These are phyloP conservation scores for Papiliotrema laurentii DNA, from an alignment of 1,284 basidiomycete species.

Conservation along the genomic window DNA sequence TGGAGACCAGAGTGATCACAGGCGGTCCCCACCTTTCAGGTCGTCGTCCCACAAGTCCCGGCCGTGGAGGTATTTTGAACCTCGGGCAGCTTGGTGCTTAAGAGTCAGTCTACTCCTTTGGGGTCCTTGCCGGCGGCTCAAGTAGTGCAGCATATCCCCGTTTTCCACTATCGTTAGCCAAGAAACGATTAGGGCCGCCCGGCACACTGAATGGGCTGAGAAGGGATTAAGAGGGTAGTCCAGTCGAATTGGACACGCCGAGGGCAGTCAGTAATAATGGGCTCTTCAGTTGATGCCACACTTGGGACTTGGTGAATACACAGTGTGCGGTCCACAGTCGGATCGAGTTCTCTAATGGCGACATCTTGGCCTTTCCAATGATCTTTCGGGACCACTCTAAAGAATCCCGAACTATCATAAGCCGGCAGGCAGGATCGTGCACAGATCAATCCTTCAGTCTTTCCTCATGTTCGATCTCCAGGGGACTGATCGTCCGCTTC, in stretches of 20 bases:
- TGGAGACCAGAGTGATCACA: constrained; percentile 29
- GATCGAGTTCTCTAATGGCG: constrained; percentile 31
- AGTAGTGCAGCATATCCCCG: constrained; percentile 52
- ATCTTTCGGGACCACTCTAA: constrained; percentile 25
- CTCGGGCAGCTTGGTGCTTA: constrained; percentile 65
- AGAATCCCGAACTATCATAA: constrained; percentile 23
- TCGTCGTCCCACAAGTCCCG: constrained; percentile 64
- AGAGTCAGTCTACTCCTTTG: constrained; percentile 22
- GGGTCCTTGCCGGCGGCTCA: constrained; percentile 50
- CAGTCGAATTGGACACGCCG: constrained; percentile 59
- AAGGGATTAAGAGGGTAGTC: constrained; percentile 63
- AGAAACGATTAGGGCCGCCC: not conserved
- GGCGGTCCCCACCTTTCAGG: constrained; percentile 55
- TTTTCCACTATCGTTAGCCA: constrained; percentile 34
- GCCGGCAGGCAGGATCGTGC: too few species aligned
- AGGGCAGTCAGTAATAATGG: constrained; percentile 46
- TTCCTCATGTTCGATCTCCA: too few species aligned
- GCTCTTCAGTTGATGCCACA: constrained; percentile 27
- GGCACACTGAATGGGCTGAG: constrained; percentile 57
- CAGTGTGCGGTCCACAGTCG: constrained; percentile 15
- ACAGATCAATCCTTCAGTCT: too few species aligned
- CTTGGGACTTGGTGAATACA: constrained; percentile 33
- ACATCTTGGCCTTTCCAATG: constrained; percentile 23
- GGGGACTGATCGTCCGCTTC: too few species aligned
- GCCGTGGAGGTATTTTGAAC: constrained; percentile 68